A percentile compares a stretch with the other conserved stretches of the same genome.
Conservation (phyloP, 495 filamentous ascomycete genomes). For the Podospora tetraspora region DNA sequence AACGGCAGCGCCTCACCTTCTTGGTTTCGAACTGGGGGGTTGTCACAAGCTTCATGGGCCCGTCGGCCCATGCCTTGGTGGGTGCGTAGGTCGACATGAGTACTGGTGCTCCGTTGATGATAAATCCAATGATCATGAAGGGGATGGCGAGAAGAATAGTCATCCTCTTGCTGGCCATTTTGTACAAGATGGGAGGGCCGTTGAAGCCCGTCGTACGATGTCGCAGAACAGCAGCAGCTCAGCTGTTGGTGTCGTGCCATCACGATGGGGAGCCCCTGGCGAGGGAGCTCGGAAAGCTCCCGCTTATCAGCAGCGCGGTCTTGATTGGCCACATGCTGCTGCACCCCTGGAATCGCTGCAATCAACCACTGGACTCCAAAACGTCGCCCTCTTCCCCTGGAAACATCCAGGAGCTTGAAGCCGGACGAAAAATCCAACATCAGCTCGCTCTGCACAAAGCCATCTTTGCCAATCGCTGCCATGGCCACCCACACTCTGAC, state of each 20-base stretch:
- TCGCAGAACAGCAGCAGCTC: not conserved
- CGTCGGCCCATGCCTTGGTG: constrained; percentile 44
- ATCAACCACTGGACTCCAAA: not conserved
- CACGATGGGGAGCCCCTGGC: not conserved
- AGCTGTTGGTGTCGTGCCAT: constrained; percentile 6
- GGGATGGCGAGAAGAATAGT: constrained; percentile 26
- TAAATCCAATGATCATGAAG: constrained; percentile 31
- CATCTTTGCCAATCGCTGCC: not conserved
- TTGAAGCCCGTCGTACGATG: constrained; percentile 18
- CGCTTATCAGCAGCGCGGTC: not conserved
- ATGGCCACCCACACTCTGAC: not conserved
- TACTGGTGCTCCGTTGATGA: constrained; percentile 39
- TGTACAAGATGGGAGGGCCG: not conserved
- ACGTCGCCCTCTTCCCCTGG: not conserved
- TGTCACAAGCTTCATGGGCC: constrained; percentile 43
- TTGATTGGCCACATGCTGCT: not conserved
- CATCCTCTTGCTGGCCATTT: constrained; percentile 17
- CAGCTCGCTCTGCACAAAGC: not conserved
- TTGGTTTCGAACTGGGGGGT: constrained; percentile 44
- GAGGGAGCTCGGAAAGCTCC: not conserved
- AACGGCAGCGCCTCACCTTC: constrained; percentile 28
- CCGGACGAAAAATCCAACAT: not conserved
- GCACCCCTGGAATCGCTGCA: no score
- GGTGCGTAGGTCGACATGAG: constrained; percentile 37
- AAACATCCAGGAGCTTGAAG: not conserved